These are phyloP conservation scores for Artemisia annua DNA, from an alignment of 129 eudicot species.

Conservation along the genomic window DNA sequence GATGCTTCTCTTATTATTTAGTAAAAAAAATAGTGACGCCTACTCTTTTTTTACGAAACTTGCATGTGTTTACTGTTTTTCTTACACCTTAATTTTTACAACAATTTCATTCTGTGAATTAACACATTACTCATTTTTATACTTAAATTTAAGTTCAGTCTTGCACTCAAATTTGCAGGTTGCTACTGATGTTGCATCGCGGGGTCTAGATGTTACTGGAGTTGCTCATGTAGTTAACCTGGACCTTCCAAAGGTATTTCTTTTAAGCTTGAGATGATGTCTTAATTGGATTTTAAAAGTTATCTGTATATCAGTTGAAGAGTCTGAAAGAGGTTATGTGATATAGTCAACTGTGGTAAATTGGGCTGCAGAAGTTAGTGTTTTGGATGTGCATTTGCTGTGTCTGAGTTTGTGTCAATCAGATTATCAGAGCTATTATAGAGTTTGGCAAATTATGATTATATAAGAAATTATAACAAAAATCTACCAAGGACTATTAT, in stretches of 20 bases:
- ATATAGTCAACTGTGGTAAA: background rate
- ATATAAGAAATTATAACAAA: background rate
- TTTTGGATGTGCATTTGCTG: background rate
- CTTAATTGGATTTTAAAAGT: background rate
- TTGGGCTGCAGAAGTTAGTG: background rate
- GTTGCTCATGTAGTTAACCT: conserved; percentile 88
- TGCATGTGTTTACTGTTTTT: background rate
- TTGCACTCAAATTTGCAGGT: conserved; percentile 52
- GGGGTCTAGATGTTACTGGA: conserved; percentile 85
- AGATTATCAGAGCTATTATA: background rate
- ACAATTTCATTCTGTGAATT: background rate
- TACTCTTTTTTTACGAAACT: no score
- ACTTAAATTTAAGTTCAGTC: background rate
- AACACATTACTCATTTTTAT: background rate
- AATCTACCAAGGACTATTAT: background rate
- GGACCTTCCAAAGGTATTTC: conserved; percentile 84
- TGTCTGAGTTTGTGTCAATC: background rate
- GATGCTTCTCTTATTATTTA: background rate
- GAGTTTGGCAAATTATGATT: background rate
- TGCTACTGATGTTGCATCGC: conserved; percentile 92
- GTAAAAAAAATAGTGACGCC: no score
- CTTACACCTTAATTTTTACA: background rate
- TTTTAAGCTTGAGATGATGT: background rate
- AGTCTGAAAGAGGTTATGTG: no score
- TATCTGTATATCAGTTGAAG: background rate